Base-by-base conservation (phyloP, 2,329 filamentous ascomycete genomes). In the Microcera coccophila region DNA sequence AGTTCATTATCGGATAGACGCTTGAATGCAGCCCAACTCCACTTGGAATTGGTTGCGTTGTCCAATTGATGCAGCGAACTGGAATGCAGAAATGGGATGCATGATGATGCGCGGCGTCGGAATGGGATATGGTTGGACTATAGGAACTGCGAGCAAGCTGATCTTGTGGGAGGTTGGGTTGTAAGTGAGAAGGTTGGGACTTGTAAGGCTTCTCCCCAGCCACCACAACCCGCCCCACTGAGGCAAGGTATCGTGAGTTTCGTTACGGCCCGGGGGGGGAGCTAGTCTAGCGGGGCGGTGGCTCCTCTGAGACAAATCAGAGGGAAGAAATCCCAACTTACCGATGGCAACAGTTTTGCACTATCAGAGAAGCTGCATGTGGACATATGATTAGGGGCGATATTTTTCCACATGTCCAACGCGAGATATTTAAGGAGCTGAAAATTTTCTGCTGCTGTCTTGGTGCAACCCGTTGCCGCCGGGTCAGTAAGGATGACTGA, bases 71-170 rank as follows among this genome's bases (percentile, higher is more conserved):
- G 53, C 50, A 42, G 50, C 53, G 53, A 53, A 47, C 57, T 50
- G 52, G 49, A 55, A 62, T 62, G 53, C 52, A 59, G 54, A 47
- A 60, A 49, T 53, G 53, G 47, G 50, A 51, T 50, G 54, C 62
- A 64, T 58, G 39, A 58, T 65, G 52, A n/a, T 42, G 52, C 48
- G 48, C 54, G 52, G 45, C 47, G 43, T 42, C 43, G 43, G 40
- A 47, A 47, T 53, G 55, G 60, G 57, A 63, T 61, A 63, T 63
- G 57, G 58, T 59, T 62, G 61, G 62, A 52, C 51, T 60, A 54
- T 32, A 32, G 29, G 24, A 28, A 14, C 9, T 14, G 24, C 9
- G 9, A 28, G 24, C 24, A 32, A 8, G 22, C 29, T 14, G 29
- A 7, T 9, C 15, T 32, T 35, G 40, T 43, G 57, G 31, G 56